These are phyloP conservation scores for Oenanthe javanica DNA, from an alignment of 140 eudicot genomes.

Conservation along the genomic window DNA sequence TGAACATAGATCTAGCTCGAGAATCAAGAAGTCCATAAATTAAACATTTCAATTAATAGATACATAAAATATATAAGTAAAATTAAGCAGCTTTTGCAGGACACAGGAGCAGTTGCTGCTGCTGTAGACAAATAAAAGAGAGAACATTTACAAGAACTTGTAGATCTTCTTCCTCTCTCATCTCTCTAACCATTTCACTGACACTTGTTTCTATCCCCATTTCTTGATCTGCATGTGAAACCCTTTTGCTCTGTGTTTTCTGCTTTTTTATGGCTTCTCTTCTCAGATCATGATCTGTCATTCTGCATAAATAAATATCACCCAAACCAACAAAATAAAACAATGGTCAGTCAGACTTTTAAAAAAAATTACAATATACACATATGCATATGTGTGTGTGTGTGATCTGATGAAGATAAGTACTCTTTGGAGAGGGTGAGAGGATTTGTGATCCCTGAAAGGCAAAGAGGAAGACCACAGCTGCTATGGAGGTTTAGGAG, in stretches of 20 bases:
- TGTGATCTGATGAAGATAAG: background rate
- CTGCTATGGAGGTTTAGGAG: constrained; percentile 28
- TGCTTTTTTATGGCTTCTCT: constrained; percentile 35
- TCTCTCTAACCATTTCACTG: constrained; percentile 15
- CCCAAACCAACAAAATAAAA: background rate
- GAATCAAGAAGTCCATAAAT: background rate
- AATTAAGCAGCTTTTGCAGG: constrained; percentile 44
- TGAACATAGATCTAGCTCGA: background rate
- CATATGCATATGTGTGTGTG: background rate
- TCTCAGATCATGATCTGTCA: constrained; percentile 60
- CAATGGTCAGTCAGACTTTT: background rate
- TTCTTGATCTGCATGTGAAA: constrained; percentile 18
- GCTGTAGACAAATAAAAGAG: constrained; percentile 6
- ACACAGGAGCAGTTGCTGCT: constrained; percentile 15
- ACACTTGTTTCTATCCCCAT: background rate
- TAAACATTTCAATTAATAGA: background rate
- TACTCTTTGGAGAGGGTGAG: constrained; percentile 33
- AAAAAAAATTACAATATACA: background rate
- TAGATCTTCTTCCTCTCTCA: constrained; percentile 13
- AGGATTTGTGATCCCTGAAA: constrained; percentile 38
- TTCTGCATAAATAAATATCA: constrained; percentile 17
- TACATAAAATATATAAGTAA: background rate
- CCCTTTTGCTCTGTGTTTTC: constrained; percentile 9
- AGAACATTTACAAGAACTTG: constrained; percentile 18
- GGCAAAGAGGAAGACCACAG: constrained; percentile 48